Percentiles rank a stretch among this genome's conserved stretches.
Evolutionary conservation across 2,329 filamentous ascomycete genomes (phyloP).

Genomic region (Penicillium occitanis): DNA sequence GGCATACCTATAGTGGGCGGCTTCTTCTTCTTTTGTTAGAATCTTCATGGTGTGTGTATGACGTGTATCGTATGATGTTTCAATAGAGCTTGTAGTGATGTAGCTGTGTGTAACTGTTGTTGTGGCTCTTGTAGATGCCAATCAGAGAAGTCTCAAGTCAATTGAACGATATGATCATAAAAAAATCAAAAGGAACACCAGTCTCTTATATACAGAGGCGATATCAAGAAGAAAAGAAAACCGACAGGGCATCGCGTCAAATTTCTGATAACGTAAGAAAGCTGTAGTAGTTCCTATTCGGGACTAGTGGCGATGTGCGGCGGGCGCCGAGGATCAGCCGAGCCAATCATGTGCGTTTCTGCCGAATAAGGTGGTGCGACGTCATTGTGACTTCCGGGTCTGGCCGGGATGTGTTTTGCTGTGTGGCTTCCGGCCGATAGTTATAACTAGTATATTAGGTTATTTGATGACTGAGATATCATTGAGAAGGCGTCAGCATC

Average conservation of each 20-base stretch:
- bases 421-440: background rate
- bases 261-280: slow-evolving; percentile 3
- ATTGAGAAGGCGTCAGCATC: background rate
- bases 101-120: background rate
- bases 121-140: too few species aligned
- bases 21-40: slow-evolving; percentile 89
- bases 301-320: background rate
- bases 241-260: background rate
- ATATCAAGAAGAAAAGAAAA: background rate
- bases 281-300: slow-evolving; percentile 12
- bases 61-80: background rate
- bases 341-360: background rate
- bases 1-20: slow-evolving; percentile 71
- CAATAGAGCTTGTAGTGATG: background rate
- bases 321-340: background rate
- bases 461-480: background rate
- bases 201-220: background rate
- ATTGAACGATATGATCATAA: background rate
- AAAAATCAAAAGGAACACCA: background rate
- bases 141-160: background rate
- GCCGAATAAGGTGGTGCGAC: background rate
- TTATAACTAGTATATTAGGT: background rate
- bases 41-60: slow-evolving; percentile 73
- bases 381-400: background rate
- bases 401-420: background rate